phyloP scores from a whole-genome alignment of 441 rosid genomes.

The Croton setiger region DNA sequence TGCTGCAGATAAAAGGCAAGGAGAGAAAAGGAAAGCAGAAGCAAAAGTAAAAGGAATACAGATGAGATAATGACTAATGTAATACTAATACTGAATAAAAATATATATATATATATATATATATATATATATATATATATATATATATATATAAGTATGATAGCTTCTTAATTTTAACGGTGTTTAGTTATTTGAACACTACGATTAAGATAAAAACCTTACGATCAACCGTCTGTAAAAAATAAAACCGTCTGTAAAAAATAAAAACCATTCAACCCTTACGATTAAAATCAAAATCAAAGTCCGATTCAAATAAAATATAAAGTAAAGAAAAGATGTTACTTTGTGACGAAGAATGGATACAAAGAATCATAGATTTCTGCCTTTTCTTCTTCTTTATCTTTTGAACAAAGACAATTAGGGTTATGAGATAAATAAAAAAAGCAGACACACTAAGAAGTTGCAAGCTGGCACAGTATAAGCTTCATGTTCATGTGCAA shows the following conservation, averaged over 20 bases:
- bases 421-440: neutral
- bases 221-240: too few relatives aligned
- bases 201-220: too few relatives aligned
- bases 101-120: too few relatives aligned
- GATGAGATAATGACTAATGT: constrained; percentile 36
- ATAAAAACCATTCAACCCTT: too few relatives aligned
- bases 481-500: constrained; percentile 21
- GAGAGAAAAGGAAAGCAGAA: constrained; percentile 9
- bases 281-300: too few relatives aligned
- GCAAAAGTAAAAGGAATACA: constrained; percentile 31
- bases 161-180: too few relatives aligned
- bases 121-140: too few relatives aligned
- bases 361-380: constrained; percentile 16
- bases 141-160: too few relatives aligned
- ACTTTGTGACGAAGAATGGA: constrained; percentile 65
- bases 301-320: too few relatives aligned
- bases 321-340: constrained; percentile 40
- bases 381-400: neutral
- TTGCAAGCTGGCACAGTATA: constrained; percentile 4
- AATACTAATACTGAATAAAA: constrained; percentile 22
- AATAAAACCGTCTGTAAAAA: too few relatives aligned
- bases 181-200: too few relatives aligned
- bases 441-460: constrained; percentile 28
- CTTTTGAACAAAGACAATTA: constrained; percentile 13
- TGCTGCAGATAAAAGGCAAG: constrained; percentile 18